phyloP scores from a whole-genome alignment of 2,329 filamentous ascomycete species.

The Monilinia fructigena region DNA sequence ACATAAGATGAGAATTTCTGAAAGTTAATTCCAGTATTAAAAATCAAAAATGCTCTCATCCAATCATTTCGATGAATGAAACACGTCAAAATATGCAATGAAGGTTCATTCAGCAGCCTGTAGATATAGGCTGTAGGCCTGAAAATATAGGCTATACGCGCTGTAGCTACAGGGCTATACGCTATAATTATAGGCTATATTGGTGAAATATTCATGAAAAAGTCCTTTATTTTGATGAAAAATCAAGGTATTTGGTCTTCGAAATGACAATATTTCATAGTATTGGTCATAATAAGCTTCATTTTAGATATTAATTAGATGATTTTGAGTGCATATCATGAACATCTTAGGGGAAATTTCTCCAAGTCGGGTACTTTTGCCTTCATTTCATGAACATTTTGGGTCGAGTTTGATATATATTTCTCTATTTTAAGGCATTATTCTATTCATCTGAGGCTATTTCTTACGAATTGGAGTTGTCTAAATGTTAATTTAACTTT shows the following conservation, averaged over 20 bases:
- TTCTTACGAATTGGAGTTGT: no score
- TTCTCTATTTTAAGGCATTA: no score
- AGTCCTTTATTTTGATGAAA: background rate
- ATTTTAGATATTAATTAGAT: no score
- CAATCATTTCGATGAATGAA: background rate
- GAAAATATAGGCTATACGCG: accelerated
- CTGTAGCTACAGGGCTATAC: background rate
- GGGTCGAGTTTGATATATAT: background rate
- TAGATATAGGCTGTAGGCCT: background rate
- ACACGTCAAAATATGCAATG: background rate
- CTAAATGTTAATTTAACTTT: background rate
- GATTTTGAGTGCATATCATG: no score
- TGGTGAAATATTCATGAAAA: background rate
- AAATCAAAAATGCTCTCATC: background rate
- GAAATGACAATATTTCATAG: background rate
- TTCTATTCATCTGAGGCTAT: background rate
- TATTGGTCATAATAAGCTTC: no score
- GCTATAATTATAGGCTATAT: background rate
- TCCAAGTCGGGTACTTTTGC: background rate
- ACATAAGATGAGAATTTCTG: accelerated
- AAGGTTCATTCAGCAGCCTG: background rate
- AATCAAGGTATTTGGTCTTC: background rate
- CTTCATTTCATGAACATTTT: background rate
- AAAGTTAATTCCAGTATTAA: accelerated
- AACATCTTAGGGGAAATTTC: no score